These are phyloP conservation scores for Suillus lakei DNA, from an alignment of 768 basidiomycete species.

Conservation along the genomic window DNA sequence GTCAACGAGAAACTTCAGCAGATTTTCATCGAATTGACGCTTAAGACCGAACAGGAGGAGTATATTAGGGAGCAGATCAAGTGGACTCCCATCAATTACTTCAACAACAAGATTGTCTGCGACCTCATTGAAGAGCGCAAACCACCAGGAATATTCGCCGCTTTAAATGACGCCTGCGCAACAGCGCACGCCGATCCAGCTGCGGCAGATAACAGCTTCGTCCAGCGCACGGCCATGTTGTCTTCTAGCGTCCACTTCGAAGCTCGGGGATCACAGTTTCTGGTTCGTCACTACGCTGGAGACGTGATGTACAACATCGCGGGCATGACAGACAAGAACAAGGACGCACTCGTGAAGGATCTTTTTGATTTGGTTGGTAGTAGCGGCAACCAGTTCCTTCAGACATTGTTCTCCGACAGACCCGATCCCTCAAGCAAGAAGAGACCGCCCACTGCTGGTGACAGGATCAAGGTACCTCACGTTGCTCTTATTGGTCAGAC, in stretches of 20 bases:
- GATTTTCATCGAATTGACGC: conserved; percentile 97
- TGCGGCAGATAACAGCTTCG: conserved; percentile 96
- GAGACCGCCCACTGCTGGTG: conserved; percentile 95
- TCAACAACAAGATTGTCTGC: conserved; percentile 98
- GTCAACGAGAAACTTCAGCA: conserved; percentile 99
- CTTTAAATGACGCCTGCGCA: conserved; percentile 98
- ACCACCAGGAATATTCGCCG: conserved; percentile 97
- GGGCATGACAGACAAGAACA: conserved; percentile 99
- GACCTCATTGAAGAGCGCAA: conserved; percentile 96
- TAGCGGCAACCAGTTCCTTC: conserved; percentile 85
- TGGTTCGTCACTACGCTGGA: conserved; percentile 96
- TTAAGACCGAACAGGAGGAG: conserved; percentile 99
- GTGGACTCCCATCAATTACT: conserved; percentile 99
- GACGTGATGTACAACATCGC: conserved; percentile 98
- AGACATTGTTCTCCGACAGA: conserved; percentile 88
- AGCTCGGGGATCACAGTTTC: conserved; percentile 89
- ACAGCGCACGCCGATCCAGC: conserved; percentile 97
- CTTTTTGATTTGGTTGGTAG: conserved; percentile 85
- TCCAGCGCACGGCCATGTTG: conserved; percentile 84
- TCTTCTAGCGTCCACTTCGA: conserved; percentile 94
- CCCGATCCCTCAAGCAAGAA: conserved; percentile 98
- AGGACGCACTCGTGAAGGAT: conserved; percentile 95
- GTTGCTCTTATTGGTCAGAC: not conserved
- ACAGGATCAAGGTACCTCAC: conserved; percentile 85
- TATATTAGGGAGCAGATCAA: conserved; percentile 98